Evolutionary conservation across 257 asterid genomes (phyloP).

Genomic region (Solanum infundibuliforme): DNA sequence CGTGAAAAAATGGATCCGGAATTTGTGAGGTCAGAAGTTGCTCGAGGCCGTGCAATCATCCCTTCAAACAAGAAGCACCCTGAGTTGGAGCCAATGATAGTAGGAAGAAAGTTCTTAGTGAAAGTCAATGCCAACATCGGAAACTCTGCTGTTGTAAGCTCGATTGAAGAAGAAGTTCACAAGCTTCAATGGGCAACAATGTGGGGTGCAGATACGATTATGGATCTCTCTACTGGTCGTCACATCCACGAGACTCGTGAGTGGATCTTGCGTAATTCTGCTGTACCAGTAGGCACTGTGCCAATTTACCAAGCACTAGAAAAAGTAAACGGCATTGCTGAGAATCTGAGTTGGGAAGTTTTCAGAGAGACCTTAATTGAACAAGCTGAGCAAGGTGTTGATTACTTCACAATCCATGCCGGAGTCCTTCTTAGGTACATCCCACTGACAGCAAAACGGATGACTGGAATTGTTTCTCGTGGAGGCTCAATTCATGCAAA

Average conservation of each 20-base stretch:
- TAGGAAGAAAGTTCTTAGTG: conserved; percentile 92
- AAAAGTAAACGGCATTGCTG: conserved; percentile 85
- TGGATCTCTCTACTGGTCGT: conserved; percentile 95
- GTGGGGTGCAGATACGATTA: conserved; percentile 98
- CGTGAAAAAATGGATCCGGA: conserved; percentile 90
- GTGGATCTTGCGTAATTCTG: conserved; percentile 96
- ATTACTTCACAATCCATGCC: conserved; percentile 91
- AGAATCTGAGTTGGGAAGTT: conserved; percentile 84
- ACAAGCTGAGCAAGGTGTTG: conserved; percentile 98
- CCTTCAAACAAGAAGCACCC: conserved; percentile 90
- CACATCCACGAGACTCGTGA: conserved; percentile 97
- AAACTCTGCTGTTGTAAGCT: conserved; percentile 90
- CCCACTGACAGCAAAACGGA: conserved; percentile 81
- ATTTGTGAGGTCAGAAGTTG: conserved; percentile 85
- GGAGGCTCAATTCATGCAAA: conserved; percentile 98
- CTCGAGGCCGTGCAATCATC: conserved; percentile 96
- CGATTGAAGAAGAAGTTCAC: conserved; percentile 94
- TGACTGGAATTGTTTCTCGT: conserved; percentile 94
- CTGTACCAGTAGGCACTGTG: conserved; percentile 93
- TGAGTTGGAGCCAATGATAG: conserved; percentile 90
- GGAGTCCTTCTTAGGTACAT: conserved; percentile 90
- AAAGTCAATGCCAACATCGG: conserved; percentile 94
- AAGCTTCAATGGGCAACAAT: conserved; percentile 98
- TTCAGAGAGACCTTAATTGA: conserved; percentile 84
- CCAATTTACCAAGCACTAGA: conserved; percentile 95